These are phyloP conservation scores for Naganishia friedmannii DNA, from an alignment of 768 basidiomycete genomes.

Conservation along the genomic window DNA sequence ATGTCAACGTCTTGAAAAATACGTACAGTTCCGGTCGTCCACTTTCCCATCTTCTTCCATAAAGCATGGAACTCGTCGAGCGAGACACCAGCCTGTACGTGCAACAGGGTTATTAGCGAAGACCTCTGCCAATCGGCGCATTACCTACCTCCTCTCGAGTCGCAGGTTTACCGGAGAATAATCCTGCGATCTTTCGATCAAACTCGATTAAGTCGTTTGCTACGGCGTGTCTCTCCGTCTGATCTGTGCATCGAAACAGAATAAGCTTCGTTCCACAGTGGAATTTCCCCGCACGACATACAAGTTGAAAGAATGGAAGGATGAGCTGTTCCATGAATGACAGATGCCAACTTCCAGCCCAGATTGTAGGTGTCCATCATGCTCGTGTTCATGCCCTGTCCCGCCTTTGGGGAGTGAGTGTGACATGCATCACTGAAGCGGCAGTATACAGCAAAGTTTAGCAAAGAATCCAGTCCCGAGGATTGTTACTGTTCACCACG, in stretches of 20 bases:
- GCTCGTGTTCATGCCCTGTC: conserved; percentile 39
- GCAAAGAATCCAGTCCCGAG: neutral
- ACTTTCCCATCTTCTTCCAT: conserved; percentile 43
- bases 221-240: conserved; percentile 60
- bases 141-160: conserved; percentile 36
- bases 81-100: conserved; percentile 53
- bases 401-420: conserved; percentile 36
- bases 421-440: conserved; percentile 34
- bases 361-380: conserved; percentile 68
- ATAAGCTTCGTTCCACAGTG: neutral
- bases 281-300: neutral
- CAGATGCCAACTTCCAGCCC: conserved; percentile 65
- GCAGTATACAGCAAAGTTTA: neutral
- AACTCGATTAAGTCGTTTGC: conserved; percentile 72
- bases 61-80: conserved; percentile 58
- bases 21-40: neutral
- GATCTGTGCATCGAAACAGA: neutral
- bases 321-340: conserved; percentile 60
- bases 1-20: neutral
- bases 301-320: conserved; percentile 40
- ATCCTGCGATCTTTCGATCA: conserved; percentile 63
- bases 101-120: neutral
- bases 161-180: conserved; percentile 69
- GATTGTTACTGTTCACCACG: neutral
- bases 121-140: conserved; percentile 44